These are phyloP conservation scores for Nothophaeocryptopus gaeumannii DNA, from an alignment of 2,329 filamentous ascomycete species.

Conservation along the genomic window DNA sequence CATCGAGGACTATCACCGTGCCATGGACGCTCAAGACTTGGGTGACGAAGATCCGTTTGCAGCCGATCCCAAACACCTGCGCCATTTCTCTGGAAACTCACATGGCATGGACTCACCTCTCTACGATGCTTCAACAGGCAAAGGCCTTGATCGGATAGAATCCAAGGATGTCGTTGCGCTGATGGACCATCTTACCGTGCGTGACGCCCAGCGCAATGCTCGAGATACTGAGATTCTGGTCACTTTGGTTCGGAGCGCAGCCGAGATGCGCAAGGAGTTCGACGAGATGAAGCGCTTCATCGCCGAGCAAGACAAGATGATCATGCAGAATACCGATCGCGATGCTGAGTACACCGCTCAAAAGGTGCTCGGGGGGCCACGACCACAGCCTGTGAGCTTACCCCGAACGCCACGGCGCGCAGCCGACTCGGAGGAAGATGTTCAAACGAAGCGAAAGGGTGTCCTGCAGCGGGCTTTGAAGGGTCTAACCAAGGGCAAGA, in stretches of 20 bases:
- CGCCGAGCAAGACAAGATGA: conserved; percentile 81
- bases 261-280: conserved; percentile 96
- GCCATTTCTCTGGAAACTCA: conserved; percentile 82
- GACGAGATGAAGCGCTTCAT: conserved; percentile 93
- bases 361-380: conserved; percentile 77
- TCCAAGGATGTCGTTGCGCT: conserved; percentile 94
- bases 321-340: conserved; percentile 82
- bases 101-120: conserved; percentile 86
- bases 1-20: conserved; percentile 50
- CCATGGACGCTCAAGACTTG: conserved; percentile 44
- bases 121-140: conserved; percentile 84
- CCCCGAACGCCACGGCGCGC: conserved; percentile 53
- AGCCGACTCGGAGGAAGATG: conserved; percentile 55
- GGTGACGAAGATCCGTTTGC: conserved; percentile 64
- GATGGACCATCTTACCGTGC: conserved; percentile 97
- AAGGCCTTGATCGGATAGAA: conserved; percentile 85
- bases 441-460: conserved; percentile 78
- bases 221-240: conserved; percentile 95
- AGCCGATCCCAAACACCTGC: conserved; percentile 52
- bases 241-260: conserved; percentile 85
- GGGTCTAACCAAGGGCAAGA: conserved; percentile 76
- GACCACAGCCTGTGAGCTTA: conserved; percentile 70
- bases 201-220: conserved; percentile 92
- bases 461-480: conserved; percentile 94
- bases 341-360: conserved; percentile 84